Evolutionary conservation across 2,329 filamentous ascomycete species (phyloP).

Genomic region (Purpureocillium lavendulum): DNA sequence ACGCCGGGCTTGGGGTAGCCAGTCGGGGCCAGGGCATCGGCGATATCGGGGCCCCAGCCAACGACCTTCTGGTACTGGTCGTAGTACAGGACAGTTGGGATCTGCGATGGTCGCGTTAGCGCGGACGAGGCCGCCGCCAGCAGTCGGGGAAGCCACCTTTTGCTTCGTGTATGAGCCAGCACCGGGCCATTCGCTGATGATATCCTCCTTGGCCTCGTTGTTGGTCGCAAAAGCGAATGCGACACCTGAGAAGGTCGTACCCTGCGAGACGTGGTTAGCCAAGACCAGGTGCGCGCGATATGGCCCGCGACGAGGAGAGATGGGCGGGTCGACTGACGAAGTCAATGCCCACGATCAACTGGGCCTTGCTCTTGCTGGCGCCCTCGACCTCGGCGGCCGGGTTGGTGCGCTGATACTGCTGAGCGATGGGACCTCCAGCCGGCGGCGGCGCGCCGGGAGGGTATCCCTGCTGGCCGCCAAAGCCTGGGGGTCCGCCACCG

Average conservation of each 20-base stretch:
- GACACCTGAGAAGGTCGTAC: slow-evolving; percentile 95
- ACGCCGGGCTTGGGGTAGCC: slow-evolving; percentile 97
- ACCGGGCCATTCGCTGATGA: slow-evolving; percentile 98
- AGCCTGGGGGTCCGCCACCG: slow-evolving; percentile 38
- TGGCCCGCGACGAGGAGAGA: neutral
- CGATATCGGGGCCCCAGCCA: slow-evolving; percentile 98
- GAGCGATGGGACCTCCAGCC: slow-evolving; percentile 26
- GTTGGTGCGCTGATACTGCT: slow-evolving; percentile 34
- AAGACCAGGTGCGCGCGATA: neutral
- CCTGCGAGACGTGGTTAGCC: slow-evolving; percentile 38
- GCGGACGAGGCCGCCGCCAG: too few relatives aligned
- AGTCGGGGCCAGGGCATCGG: slow-evolving; percentile 90
- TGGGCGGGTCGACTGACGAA: slow-evolving; percentile 56
- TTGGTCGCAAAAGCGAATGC: slow-evolving; percentile 96
- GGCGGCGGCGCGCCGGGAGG: slow-evolving; percentile 34
- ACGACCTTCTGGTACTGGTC: slow-evolving; percentile 99
- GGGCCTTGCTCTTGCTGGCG: slow-evolving; percentile 83
- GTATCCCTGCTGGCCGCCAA: slow-evolving; percentile 36
- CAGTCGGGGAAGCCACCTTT: slow-evolving; percentile 54
- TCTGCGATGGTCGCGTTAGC: slow-evolving; percentile 43
- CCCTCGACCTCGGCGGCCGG: slow-evolving; percentile 72
- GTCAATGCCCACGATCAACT: slow-evolving; percentile 97
- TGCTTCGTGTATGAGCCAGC: slow-evolving; percentile 97
- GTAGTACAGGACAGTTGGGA: slow-evolving; percentile 98
- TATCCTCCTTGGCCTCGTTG: slow-evolving; percentile 95